Conservation (phyloP, 1,139 yeast genomes). For the Candida sp. region DNA sequence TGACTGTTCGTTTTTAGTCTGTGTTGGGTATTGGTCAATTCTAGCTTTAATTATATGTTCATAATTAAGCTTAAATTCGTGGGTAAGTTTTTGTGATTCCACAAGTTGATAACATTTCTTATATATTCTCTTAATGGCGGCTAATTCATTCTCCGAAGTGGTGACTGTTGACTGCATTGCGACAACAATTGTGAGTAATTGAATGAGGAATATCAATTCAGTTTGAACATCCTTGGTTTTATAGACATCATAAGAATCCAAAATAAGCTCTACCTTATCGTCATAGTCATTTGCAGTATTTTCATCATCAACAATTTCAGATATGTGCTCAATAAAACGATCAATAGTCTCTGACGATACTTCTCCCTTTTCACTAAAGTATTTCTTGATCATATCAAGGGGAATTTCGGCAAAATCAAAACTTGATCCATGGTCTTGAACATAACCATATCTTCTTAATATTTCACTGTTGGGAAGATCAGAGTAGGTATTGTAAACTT, state of each 20-base stretch:
- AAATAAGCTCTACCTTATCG: slow-evolving; percentile 41
- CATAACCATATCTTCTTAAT: slow-evolving; percentile 87
- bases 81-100: slow-evolving; percentile 40
- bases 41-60: slow-evolving; percentile 28
- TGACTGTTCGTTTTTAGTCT: slow-evolving; percentile 8
- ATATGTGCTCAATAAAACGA: slow-evolving; percentile 21
- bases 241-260: slow-evolving; percentile 63
- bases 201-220: slow-evolving; percentile 53
- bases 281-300: slow-evolving; percentile 47
- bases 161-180: slow-evolving; percentile 30
- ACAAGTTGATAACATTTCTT: slow-evolving; percentile 46
- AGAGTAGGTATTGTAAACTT: slow-evolving; percentile 85
- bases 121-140: slow-evolving; percentile 40
- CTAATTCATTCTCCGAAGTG: slow-evolving; percentile 22
- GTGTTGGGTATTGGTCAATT: slow-evolving; percentile 39
- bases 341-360: slow-evolving; percentile 21
- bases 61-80: slow-evolving; percentile 26
- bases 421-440: slow-evolving; percentile 70
- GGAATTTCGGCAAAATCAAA: slow-evolving; percentile 82
- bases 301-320: slow-evolving; percentile 9
- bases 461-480: slow-evolving; percentile 89
- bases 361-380: slow-evolving; percentile 22
- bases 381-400: slow-evolving; percentile 31
- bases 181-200: slow-evolving; percentile 44
- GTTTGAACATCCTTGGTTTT: slow-evolving; percentile 52